Evolutionary conservation across 225 moss, liverwort and hornwort genomes (phyloP).

Genomic region (Neckera pumila): DNA sequence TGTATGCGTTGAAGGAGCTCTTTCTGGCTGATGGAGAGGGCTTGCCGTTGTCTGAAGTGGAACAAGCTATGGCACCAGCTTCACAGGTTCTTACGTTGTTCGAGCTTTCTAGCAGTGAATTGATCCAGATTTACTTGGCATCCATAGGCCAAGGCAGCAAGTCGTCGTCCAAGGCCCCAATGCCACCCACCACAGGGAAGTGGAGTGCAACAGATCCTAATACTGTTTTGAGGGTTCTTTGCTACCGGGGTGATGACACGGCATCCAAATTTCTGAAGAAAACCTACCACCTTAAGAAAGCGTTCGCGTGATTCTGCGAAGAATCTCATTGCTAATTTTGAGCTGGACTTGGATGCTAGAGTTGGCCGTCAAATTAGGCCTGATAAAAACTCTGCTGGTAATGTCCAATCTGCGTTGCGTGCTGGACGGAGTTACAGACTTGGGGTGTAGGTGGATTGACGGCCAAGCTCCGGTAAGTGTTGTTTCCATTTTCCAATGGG

Average conservation of each 20-base stretch:
- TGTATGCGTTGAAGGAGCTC: slow-evolving; percentile 70
- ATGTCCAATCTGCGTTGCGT: neutral
- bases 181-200: slow-evolving; percentile 71
- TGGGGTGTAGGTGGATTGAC: neutral
- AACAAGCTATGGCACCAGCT: slow-evolving; percentile 41
- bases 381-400: neutral
- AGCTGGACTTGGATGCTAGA: neutral
- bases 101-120: slow-evolving; percentile 48
- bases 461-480: neutral
- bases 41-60: slow-evolving; percentile 56
- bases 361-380: neutral
- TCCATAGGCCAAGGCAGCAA: slow-evolving; percentile 42
- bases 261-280: slow-evolving; percentile 79
- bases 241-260: slow-evolving; percentile 62
- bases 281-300: slow-evolving; percentile 72
- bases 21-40: slow-evolving; percentile 93
- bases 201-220: slow-evolving; percentile 87
- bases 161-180: slow-evolving; percentile 39
- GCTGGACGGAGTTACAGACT: neutral
- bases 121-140: slow-evolving; percentile 50
- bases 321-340: neutral
- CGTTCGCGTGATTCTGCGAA: slow-evolving; percentile 7
- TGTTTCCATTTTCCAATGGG: neutral
- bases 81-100: slow-evolving; percentile 67
- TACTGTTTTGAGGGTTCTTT: slow-evolving; percentile 78